Conservation (phyloP, 108 stramenopile species). For the Nitzschia putrida region DNA sequence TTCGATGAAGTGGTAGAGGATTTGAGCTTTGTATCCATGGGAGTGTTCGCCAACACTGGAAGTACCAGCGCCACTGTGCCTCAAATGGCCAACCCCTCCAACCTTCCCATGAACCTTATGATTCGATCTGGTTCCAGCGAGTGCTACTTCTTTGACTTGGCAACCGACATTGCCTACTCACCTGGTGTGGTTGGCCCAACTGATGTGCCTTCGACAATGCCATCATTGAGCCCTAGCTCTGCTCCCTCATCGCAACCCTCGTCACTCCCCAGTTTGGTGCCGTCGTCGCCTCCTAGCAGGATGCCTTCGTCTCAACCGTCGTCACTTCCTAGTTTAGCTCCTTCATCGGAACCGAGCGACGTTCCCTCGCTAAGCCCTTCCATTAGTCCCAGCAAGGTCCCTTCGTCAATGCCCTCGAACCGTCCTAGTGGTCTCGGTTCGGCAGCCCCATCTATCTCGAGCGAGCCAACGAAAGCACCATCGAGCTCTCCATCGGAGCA, state of each 20-base stretch:
- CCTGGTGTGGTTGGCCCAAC: too few relatives aligned
- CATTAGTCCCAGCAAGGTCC: background rate
- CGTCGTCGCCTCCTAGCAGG: background rate
- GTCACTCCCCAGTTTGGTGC: background rate
- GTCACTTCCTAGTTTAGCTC: background rate
- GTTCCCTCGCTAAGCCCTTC: background rate
- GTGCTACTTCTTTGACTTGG: slow-evolving; percentile 15
- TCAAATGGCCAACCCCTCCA: background rate
- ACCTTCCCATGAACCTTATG: slow-evolving; percentile 8
- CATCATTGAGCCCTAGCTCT: background rate
- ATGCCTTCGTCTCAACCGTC: background rate
- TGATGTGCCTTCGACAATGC: too few relatives aligned
- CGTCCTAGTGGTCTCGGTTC: background rate
- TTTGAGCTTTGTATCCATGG: background rate
- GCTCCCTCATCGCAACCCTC: background rate
- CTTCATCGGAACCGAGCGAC: background rate
- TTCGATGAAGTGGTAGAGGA: slow-evolving; percentile 1
- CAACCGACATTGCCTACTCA: background rate
- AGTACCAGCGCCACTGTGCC: background rate
- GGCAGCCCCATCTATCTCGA: too few relatives aligned
- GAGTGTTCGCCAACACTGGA: slow-evolving; percentile 3
- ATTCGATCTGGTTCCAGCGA: background rate
- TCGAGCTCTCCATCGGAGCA: background rate
- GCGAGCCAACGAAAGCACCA: too few relatives aligned
- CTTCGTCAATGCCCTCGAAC: background rate